Percentiles rank a stretch among this genome's conserved stretches.
Conservation (phyloP, 164 flowering plant species). For the Paratinospora sagittata region DNA sequence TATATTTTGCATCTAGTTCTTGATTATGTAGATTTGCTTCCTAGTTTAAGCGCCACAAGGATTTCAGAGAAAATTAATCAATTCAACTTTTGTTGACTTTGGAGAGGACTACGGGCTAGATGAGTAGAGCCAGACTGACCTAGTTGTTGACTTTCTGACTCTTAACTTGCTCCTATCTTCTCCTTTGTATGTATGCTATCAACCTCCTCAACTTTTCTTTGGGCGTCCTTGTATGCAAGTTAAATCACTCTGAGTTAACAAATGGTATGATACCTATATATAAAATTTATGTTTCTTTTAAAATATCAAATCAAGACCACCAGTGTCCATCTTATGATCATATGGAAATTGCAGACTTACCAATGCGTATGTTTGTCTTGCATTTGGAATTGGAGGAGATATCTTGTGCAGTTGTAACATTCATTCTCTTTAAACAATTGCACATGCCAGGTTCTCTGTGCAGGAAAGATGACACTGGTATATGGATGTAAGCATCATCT, state of each 20-base stretch:
- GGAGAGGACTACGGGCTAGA: slow-evolving; percentile 89
- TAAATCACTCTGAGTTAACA: not conserved
- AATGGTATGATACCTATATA: slow-evolving; percentile 6
- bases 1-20: no score
- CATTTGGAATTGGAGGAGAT: not conserved
- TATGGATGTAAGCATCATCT: not conserved
- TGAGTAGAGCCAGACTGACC: slow-evolving; percentile 22
- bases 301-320: not conserved
- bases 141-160: not conserved
- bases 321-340: not conserved
- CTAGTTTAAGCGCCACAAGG: not conserved
- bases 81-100: slow-evolving; percentile 29
- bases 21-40: not conserved
- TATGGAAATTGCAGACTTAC: not conserved
- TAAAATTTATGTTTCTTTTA: not conserved
- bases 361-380: not conserved
- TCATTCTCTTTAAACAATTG: not conserved
- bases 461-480: slow-evolving; percentile 19
- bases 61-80: not conserved
- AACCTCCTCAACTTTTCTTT: not conserved
- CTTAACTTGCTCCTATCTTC: no score
- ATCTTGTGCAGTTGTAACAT: not conserved
- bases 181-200: slow-evolving; percentile 5
- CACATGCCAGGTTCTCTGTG: slow-evolving; percentile 8
- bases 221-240: not conserved